A percentile compares a stretch with the other conserved stretches of the same genome.
phyloP scores from a whole-genome alignment of 208 protist genomes.

The Trypanosoma lewisi region DNA sequence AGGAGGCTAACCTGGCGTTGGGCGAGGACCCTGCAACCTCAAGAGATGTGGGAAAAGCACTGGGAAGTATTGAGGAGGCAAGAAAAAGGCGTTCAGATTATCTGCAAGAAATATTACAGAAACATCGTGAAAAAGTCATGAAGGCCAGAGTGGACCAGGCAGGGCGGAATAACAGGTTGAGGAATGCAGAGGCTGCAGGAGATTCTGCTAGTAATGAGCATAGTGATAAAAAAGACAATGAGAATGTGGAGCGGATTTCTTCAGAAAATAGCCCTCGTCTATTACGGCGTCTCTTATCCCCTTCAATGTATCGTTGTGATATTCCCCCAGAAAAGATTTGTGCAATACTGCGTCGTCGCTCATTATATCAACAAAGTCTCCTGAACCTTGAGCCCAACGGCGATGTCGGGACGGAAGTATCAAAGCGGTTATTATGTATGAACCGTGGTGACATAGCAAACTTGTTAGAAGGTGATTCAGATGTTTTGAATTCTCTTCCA shows the following conservation, averaged over 20 bases:
- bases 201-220: constrained; percentile 1
- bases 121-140: neutral
- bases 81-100: neutral
- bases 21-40: neutral
- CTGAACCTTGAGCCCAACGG: constrained; percentile 1
- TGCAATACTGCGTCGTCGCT: constrained; percentile 3
- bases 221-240: neutral
- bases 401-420: constrained; percentile 11
- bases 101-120: neutral
- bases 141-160: neutral
- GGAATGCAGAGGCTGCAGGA: neutral
- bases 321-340: neutral
- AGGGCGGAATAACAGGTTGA: neutral
- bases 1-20: neutral
- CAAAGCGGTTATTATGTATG: neutral
- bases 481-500: constrained; percentile 22
- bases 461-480: neutral
- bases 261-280: too few relatives aligned
- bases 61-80: neutral
- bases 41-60: neutral
- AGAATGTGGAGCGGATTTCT: neutral
- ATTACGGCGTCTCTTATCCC: constrained; percentile 7
- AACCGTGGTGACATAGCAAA: neutral
- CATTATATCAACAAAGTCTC: neutral
- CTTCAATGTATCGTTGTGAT: constrained; percentile 2